Base-by-base conservation (phyloP, 2,329 filamentous ascomycete genomes). In the Davidsoniella eucalypti region DNA sequence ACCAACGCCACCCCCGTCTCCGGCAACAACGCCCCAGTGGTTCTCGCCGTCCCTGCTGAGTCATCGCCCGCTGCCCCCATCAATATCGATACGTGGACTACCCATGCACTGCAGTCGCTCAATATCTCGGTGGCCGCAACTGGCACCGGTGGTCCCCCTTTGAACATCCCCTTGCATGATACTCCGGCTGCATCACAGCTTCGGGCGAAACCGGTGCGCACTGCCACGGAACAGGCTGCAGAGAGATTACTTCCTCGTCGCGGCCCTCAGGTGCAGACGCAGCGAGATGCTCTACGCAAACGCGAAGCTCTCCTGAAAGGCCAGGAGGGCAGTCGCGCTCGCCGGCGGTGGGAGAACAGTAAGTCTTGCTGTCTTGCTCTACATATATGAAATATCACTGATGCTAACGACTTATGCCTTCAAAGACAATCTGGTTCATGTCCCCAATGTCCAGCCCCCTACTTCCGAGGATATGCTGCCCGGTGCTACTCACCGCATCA, bases 311-410 rank as follows among this genome's bases (percentile, higher is more conserved):
- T 94, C 48, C 70, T 92, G 29, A 93, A 87, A 67, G 90, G 90
- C 51, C 94, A 93, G 57, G 87, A 95, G 64, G 90, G 90, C 33
- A 90, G 79, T 58, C 76, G 90, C 36, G 80, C 90, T 59, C 74
- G 90, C 46, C 81, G 90, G 58, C 75, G 90, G 51, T 96, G 88
- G 87, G 92, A 98, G 69, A 98, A 96, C 64, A 85, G 87, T 93
- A 73, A 56, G 66, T 60, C 38, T 23, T 29, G 10, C 16, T 18
- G 21, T n/a, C n/a, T 17, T 10, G 23, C 14, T n/a, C 25, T 7
- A 6, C 10, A n/a, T 16, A 44, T 9, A 23, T 21, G n/a, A 17
- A 41, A 14, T 41, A 23, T 44, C 8, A 23, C 18, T 17, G 23
- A 29, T 29, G 26, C 10, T 45, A 39, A 50, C 21, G 36, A 21